These are phyloP conservation scores for Zoysia matrella DNA, from an alignment of 202 grass and related monocot species.

Conservation along the genomic window DNA sequence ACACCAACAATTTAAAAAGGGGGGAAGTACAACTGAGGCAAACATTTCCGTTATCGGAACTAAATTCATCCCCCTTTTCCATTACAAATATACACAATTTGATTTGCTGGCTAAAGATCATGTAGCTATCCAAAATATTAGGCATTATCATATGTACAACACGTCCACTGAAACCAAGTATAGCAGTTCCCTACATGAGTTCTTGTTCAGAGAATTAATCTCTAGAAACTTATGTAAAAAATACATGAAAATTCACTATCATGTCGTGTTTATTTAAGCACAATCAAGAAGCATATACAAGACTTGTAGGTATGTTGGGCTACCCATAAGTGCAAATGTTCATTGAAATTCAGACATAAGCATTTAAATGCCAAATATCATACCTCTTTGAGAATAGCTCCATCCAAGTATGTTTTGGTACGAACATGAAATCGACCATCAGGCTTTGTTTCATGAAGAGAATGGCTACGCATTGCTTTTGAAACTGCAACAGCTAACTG, in stretches of 20 bases:
- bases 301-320: constrained; percentile 5
- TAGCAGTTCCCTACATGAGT: neutral
- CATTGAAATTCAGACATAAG: constrained; percentile 22
- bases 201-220: constrained; percentile 9
- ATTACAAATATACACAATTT: constrained; percentile 20
- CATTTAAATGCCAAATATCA: constrained; percentile 39
- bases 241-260: neutral
- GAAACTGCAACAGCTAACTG: constrained; percentile 95
- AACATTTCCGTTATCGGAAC: constrained; percentile 30
- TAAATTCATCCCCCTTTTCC: constrained; percentile 12
- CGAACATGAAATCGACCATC: constrained; percentile 94
- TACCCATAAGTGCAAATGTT: constrained; percentile 25
- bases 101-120: constrained; percentile 21
- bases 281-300: constrained; percentile 1
- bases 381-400: constrained; percentile 96
- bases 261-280: constrained; percentile 13
- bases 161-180: constrained; percentile 11
- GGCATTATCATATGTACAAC: neutral
- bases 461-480: constrained; percentile 95
- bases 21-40: neutral
- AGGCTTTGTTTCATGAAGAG: constrained; percentile 93
- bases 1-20: too few species aligned
- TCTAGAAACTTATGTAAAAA: constrained; percentile 30
- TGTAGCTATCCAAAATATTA: neutral
- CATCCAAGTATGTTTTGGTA: constrained; percentile 94